Evolutionary conservation across 2,329 filamentous ascomycete genomes (phyloP), one percentile per base, ranked within the genome.

Genomic region (Penicillium thymicola): DNA sequence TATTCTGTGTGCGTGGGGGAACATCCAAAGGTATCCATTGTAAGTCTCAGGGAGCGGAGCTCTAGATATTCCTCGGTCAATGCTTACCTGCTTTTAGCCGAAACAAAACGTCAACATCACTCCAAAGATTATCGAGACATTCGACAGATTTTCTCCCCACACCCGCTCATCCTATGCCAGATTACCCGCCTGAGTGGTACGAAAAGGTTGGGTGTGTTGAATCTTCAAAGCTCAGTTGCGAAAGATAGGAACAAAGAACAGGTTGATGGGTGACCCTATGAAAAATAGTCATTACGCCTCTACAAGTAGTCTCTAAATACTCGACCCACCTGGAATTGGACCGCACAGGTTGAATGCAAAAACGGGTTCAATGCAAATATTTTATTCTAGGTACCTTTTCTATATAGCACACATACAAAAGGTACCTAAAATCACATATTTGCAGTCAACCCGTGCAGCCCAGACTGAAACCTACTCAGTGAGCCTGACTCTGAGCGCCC

Each of bases 21-120:
- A 57, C 30, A 57, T 53, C 16, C 49, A 57, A 48, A 57, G 44
- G 16, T 53, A 57, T 45, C 49, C 43, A 16, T 57, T 57, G 37
- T 53, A 53, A 48, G 54, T 57, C 6, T 40, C 28, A 42, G 14
- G 7, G 4, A 6, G 8, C 23, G 7, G 8, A 11, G 8, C 23
- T 42, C 40, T 5, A 27, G 8, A 4, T 42, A 42, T 27, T 7
- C 2, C 7, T 42, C 8, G 8, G 14, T 42, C 3, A 14, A 27
- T n/a, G 1, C 40, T 27, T 1, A 42, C 10, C 8, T 42, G 5
- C 14, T n/a, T 42, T n/a, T 2, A 42, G 40, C 23, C 40, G 23
- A 27, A 27, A 10, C 23, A 42, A n/a, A 27, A 42, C 13, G 14
- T 27, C 23, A 5, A 27, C 7, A 42, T 27, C 21, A 16, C 14